phyloP scores from a whole-genome alignment of 306 rosid species.

The Corylus avellana region DNA sequence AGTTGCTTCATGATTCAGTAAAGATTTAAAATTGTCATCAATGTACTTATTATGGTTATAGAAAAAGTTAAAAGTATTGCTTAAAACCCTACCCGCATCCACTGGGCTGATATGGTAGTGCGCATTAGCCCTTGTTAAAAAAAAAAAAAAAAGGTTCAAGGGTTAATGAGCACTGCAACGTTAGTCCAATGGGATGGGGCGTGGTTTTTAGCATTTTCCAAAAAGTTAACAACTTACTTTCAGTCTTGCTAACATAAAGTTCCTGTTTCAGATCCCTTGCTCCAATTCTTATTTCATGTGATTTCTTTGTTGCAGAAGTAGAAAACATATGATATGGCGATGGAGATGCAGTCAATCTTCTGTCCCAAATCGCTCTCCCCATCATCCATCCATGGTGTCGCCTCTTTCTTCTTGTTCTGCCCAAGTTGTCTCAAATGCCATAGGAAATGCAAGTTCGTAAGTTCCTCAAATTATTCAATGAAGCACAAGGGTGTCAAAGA shows the following conservation, averaged over 20 bases:
- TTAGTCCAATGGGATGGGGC: too few species aligned
- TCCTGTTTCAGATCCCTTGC: neutral
- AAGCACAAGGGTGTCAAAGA: slow-evolving; percentile 26
- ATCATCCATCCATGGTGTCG: slow-evolving; percentile 29
- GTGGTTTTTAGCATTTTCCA: too few species aligned
- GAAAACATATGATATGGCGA: neutral
- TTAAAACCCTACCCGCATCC: too few species aligned
- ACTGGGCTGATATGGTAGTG: too few species aligned
- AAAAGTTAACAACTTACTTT: too few species aligned
- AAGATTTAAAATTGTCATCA: too few species aligned
- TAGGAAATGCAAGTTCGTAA: slow-evolving; percentile 7
- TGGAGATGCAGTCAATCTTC: slow-evolving; percentile 32
- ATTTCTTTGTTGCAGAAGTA: slow-evolving; percentile 5
- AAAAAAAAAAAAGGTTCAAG: too few species aligned
- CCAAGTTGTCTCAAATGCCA: slow-evolving; percentile 18
- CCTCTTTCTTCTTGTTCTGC: slow-evolving; percentile 25
- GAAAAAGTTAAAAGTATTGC: too few species aligned
- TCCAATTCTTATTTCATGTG: neutral
- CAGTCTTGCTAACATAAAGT: neutral
- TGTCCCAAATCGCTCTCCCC: slow-evolving; percentile 23
- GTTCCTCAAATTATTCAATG: slow-evolving; percentile 18
- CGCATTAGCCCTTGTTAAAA: too few species aligned
- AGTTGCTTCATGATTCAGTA: too few species aligned
- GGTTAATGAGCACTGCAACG: too few species aligned
- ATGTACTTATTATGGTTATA: too few species aligned